Evolutionary conservation across 192 early-diverging fungal genomes (phyloP), one percentile per base, ranked within the genome.

Genomic region (Diversispora eburnea): DNA sequence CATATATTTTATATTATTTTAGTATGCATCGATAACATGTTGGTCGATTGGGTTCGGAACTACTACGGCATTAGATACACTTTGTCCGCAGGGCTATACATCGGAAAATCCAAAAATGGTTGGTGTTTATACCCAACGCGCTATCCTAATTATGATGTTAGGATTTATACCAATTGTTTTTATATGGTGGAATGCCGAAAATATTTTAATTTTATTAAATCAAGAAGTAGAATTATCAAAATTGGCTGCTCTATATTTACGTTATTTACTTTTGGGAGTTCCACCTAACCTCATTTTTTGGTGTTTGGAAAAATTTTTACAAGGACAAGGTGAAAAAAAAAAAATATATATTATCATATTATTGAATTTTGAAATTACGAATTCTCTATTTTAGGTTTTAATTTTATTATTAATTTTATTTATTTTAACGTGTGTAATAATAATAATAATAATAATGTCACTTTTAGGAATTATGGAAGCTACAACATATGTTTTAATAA

Each of bases 241-340:
- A 5, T 79, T 95, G 9, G 85, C 92, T 19, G 84, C 88, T 10
- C 45, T 80, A 47, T 98, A 89, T 77, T 72, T 92, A n/a, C 77
- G 84, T 3, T 89, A 84, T 33, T 81, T 90, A 33, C 75, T 96
- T 45, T 77, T 90, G 2, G 93, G 94, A 2, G 85, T 89, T 42
- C 87, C 91, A 42, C 90, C 94, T 3, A 88, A 84, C 79, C 79
- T 97, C 78, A 83, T 86, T 19, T 91, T 91, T 84, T 95, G 97
- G 70, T 92, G 91, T 76, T 75, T 94, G 59, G 92, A 94, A 76
- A 86, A 93, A 69, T 97, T 85, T 74, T 81, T 97, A 25, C 93
- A 96, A 75, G 89, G 90, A 0, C 96, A 98, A 83, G 95, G 91
- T 68, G 13, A 51, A 51, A 49, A 49, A 60, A 20, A 60, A 61